phyloP scores from a whole-genome alignment of 23 red algal species.

The Gracilaria gracilis region DNA sequence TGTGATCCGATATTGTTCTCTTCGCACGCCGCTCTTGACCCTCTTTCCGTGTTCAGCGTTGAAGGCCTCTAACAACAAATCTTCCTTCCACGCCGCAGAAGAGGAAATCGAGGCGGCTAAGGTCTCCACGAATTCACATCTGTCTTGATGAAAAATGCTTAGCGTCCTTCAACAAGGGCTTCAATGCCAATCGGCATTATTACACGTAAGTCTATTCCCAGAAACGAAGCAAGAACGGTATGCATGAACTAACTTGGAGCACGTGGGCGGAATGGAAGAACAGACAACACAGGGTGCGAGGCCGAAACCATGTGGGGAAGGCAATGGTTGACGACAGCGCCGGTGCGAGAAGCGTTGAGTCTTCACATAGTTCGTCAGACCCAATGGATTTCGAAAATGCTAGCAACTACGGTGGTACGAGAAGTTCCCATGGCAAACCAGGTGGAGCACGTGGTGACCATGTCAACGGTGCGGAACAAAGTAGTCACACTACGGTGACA shows the following conservation, averaged over 20 bases:
- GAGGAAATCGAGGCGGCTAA: background rate
- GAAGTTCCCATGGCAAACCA: background rate
- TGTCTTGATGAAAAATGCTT: conserved; percentile 6
- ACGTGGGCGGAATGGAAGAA: background rate
- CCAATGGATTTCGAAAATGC: background rate
- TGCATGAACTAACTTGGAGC: background rate
- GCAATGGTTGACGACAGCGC: background rate
- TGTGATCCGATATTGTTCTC: background rate
- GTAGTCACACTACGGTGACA: conserved; percentile 15
- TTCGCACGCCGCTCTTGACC: too few species aligned
- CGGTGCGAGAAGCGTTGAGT: background rate
- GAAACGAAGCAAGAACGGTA: background rate
- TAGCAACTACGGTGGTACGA: background rate
- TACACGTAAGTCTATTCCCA: background rate
- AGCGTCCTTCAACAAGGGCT: conserved; percentile 31
- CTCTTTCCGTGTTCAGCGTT: too few species aligned
- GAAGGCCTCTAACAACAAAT: too few species aligned
- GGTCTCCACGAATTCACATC: conserved; percentile 17
- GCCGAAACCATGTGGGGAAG: background rate
- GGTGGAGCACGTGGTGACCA: background rate
- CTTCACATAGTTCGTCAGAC: conserved; percentile 3
- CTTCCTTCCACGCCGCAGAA: background rate
- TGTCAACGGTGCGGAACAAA: background rate
- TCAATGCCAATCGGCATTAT: conserved; percentile 25
- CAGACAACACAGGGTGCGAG: conserved; percentile 1